Conservation (phyloP, 2,329 filamentous ascomycete species). For the Cucurbitaria berberidis region DNA sequence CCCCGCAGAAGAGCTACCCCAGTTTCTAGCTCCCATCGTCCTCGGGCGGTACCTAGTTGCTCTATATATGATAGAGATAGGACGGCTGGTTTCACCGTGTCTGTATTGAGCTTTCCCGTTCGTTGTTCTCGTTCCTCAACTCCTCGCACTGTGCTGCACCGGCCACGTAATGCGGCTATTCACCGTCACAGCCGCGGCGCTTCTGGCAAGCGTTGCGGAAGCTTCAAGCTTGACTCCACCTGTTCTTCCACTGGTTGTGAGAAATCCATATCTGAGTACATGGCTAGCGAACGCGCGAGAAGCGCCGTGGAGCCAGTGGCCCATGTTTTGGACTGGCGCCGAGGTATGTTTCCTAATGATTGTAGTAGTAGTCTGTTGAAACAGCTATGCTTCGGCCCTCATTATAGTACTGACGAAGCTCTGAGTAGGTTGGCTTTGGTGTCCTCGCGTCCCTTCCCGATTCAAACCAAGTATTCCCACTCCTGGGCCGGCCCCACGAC, state of each 20-base stretch:
- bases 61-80: not conserved
- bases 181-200: slow-evolving; percentile 30
- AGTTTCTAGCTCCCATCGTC: slow-evolving; percentile 22
- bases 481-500: slow-evolving; percentile 71
- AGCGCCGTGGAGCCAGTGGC: slow-evolving; percentile 82
- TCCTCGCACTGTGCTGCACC: not conserved
- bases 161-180: slow-evolving; percentile 36
- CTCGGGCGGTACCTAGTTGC: not conserved
- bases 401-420: slow-evolving; percentile 13
- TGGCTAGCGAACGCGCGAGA: slow-evolving; percentile 71
- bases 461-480: slow-evolving; percentile 65
- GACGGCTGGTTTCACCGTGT: not conserved
- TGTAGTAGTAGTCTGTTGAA: not conserved
- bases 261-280: slow-evolving; percentile 59
- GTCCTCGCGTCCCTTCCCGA: slow-evolving; percentile 67
- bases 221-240: slow-evolving; percentile 63
- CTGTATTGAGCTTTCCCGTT: slow-evolving; percentile 2
- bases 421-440: slow-evolving; percentile 63
- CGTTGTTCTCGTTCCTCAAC: not conserved
- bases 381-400: not conserved
- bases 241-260: slow-evolving; percentile 58
- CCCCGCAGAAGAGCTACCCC: slow-evolving; percentile 18
- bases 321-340: slow-evolving; percentile 81
- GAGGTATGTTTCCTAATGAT: slow-evolving; percentile 51
- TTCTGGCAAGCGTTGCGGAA: slow-evolving; percentile 52